Evolutionary conservation across 116 monocot species (phyloP), one percentile per base, ranked within the genome.

Genomic region (Zostera marina): DNA sequence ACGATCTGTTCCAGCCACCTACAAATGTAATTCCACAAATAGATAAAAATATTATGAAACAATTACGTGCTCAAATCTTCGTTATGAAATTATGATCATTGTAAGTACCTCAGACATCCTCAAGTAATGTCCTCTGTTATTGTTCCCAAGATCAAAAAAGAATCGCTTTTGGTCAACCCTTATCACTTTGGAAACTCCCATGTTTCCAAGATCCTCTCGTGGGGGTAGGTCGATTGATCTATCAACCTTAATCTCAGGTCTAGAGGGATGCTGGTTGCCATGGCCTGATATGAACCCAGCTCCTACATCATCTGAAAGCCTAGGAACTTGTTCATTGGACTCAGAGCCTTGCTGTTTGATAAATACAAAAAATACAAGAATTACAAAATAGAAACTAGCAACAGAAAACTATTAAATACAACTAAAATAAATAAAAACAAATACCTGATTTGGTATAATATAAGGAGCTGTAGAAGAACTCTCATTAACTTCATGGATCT

Each of bases 71-170:
- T n/a, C n/a, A n/a, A n/a, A n/a, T n/a, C n/a, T n/a, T n/a, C n/a
- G n/a, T n/a, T n/a, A n/a, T n/a, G n/a, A n/a, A n/a, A n/a, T n/a
- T 52, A 19, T 3, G 40, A 1, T 11, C 43, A 22, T 21, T 20
- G 22, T 12, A 41, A 20, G 14, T 53, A 71, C 68, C 74, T 68
- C 74, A 17, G 70, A 70, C 42, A 88, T 88, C 61, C 63, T 74
- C 65, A 88, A 64, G 66, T 74, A 88, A 83, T 88, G 80, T 2
- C 83, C 88, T 51, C 88, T 74, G 10, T 63, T 83, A 23, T 88
- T 83, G 64, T 72, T 88, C n/a, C 83, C 89, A 39, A 89, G 62
- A 66, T 89, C 89, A 60, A 89, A 89, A 71, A 84, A 89, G 58
- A 89, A 84, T 68, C 78, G 70, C 73, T 89, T 89, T 45, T 89